Base-by-base conservation (phyloP, 148 eudicot species). In the Silene latifolia region DNA sequence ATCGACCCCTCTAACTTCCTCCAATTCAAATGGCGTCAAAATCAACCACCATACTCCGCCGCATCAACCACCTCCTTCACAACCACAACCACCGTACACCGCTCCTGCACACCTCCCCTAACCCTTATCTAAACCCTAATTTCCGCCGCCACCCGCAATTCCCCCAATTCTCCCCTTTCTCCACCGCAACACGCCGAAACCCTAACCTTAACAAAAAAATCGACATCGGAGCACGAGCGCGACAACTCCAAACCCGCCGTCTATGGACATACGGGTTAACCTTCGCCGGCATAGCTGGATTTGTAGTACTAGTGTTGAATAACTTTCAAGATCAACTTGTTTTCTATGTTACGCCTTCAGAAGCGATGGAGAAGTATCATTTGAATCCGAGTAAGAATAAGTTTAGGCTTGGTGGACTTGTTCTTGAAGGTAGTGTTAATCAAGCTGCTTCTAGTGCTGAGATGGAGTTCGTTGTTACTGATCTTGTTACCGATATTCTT, bases 221-320 rank as follows among this genome's bases (percentile, higher is more conserved):
- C 46, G 90, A 87, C 86, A 90, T 94, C 79, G 93, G 85, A 27
- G 97, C 95, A n/a, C 87, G 89, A 4, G 96, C 98, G 6, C 88
- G 96, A 0, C 96, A 91, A 56, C 80, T 91, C 71, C 98, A 94
- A 67, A 85, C 74, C 60, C 93, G 96, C 5, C 90, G 97, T 2
- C 87, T 94, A 54, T 94, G 98, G 98, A 85, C 93, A 27, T 91
- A 91, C 82, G 96, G 90, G 23, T 73, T 86, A 1, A 85, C 97
- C 23, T 91, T 94, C 83, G 80, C 89, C 77, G 87, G 92, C 81
- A 81, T 91, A 3, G 97, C 97, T 0, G 96, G 93, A 0, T 94
- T 94, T 82, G 82, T 89, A 8, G 79, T 91, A 39, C 67, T 94
- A 2, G 96, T 91, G 6, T 79, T 94, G 20, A 88, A 91, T 79